phyloP scores from a whole-genome alignment of 2,329 filamentous ascomycete species.

The Arthrobotrys entomopaga region DNA sequence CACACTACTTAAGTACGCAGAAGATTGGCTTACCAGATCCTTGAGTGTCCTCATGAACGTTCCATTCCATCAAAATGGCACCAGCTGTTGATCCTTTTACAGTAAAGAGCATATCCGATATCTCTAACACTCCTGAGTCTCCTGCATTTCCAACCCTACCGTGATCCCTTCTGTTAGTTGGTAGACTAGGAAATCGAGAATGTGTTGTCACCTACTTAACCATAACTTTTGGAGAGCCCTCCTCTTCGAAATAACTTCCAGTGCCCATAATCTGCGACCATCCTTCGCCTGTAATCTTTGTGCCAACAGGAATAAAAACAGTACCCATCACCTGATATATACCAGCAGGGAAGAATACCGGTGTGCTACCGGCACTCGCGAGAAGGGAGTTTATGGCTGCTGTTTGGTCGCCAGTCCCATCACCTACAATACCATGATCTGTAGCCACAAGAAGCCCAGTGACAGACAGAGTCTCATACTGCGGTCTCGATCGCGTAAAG shows the following conservation, averaged over 20 bases:
- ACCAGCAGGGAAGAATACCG: constrained; percentile 62
- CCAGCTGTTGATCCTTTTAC: constrained; percentile 74
- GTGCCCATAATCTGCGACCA: constrained; percentile 60
- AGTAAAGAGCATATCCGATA: constrained; percentile 76
- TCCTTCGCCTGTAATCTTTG: constrained; percentile 62
- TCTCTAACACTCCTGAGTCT: constrained; percentile 67
- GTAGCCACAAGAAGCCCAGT: constrained; percentile 68
- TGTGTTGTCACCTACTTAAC: too few species aligned
- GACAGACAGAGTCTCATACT: too few species aligned
- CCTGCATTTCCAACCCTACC: too few species aligned
- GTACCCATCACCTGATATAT: constrained; percentile 67
- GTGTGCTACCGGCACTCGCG: constrained; percentile 9
- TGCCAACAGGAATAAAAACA: constrained; percentile 64
- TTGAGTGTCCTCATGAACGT: constrained; percentile 66
- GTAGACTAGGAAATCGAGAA: too few species aligned
- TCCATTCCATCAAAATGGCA: constrained; percentile 78
- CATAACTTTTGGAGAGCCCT: constrained; percentile 62
- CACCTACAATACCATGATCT: constrained; percentile 66
- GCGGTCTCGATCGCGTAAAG: too few species aligned
- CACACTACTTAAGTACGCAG: too few species aligned
- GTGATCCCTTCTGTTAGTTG: too few species aligned
- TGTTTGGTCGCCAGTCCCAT: constrained; percentile 61
- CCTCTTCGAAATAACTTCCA: constrained; percentile 56
- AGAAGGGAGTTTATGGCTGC: constrained; percentile 2
- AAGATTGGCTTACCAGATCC: constrained; percentile 60